Conservation (phyloP, 331 rosid species). For the Telfairia occidentalis region DNA sequence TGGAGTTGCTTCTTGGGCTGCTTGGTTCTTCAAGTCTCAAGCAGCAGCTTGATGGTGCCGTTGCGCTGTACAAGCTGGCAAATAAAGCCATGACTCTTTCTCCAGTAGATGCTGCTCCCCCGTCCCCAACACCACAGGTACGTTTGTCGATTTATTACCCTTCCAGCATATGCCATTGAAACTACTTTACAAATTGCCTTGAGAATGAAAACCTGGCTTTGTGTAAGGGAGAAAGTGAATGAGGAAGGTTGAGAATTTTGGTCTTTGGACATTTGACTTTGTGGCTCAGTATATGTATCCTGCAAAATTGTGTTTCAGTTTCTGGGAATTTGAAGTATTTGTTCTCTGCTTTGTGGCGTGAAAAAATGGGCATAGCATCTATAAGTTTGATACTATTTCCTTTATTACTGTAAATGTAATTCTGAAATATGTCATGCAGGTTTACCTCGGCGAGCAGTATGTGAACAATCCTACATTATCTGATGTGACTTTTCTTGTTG, state of each 20-base stretch:
- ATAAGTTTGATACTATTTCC: not conserved
- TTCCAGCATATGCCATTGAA: not conserved
- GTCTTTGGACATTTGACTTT: not conserved
- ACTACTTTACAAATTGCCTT: not conserved
- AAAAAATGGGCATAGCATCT: not conserved
- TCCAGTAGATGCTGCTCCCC: constrained; percentile 92
- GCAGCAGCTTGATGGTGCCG: constrained; percentile 93
- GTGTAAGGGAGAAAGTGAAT: not conserved
- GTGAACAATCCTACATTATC: constrained; percentile 75
- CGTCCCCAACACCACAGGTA: constrained; percentile 97
- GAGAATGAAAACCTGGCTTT: constrained; percentile 1
- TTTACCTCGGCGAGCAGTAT: constrained; percentile 84
- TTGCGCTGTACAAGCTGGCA: constrained; percentile 78
- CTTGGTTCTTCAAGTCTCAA: constrained; percentile 59
- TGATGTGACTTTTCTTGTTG: constrained; percentile 89
- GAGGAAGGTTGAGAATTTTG: not conserved
- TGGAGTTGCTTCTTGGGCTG: constrained; percentile 84
- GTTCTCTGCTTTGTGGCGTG: not conserved
- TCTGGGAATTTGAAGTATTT: not conserved
- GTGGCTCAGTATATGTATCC: not conserved
- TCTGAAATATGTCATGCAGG: constrained; percentile 50
- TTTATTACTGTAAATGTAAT: not conserved
- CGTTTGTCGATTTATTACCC: not conserved
- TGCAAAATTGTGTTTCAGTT: not conserved
- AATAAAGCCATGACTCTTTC: constrained; percentile 66